Evolutionary conservation across 108 stramenopile genomes (phyloP).

Genomic region (Nitzschia palea): DNA sequence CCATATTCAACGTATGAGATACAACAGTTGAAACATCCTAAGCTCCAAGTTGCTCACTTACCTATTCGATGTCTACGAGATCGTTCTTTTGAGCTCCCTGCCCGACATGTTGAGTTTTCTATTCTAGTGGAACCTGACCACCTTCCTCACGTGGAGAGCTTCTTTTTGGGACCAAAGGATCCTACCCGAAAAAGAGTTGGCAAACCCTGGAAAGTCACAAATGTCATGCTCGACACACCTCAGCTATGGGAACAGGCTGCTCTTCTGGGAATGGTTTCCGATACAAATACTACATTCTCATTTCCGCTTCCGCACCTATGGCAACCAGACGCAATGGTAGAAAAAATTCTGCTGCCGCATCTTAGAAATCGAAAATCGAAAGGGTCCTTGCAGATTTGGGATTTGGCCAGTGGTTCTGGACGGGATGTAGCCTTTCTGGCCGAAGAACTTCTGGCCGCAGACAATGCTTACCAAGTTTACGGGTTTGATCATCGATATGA

Average conservation of each 20-base stretch:
- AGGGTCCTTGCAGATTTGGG: constrained; percentile 45
- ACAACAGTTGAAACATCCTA: neutral
- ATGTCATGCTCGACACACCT: constrained; percentile 27
- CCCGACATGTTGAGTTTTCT: constrained; percentile 28
- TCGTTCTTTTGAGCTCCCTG: constrained; percentile 36
- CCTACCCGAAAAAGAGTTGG: constrained; percentile 18
- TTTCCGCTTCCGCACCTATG: constrained; percentile 62
- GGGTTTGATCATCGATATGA: constrained; percentile 74
- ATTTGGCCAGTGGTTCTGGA: constrained; percentile 80
- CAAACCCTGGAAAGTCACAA: constrained; percentile 39
- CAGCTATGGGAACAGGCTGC: constrained; percentile 23
- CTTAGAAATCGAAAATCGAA: constrained; percentile 22
- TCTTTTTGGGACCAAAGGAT: constrained; percentile 17
- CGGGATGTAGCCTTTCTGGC: constrained; percentile 81
- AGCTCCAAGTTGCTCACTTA: constrained; percentile 15
- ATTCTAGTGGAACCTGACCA: constrained; percentile 15
- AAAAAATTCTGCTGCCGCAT: constrained; percentile 46
- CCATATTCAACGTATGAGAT: neutral
- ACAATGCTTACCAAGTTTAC: constrained; percentile 35
- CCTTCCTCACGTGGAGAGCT: neutral
- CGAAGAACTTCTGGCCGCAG: constrained; percentile 54
- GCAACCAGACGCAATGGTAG: constrained; percentile 79
- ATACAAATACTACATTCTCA: neutral
- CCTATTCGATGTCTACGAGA: constrained; percentile 18
- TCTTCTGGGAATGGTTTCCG: constrained; percentile 3